Evolutionary conservation across 495 filamentous ascomycete genomes (phyloP), one percentile per base, ranked within the genome.

Genomic region (Penicillium dipodomyicola): DNA sequence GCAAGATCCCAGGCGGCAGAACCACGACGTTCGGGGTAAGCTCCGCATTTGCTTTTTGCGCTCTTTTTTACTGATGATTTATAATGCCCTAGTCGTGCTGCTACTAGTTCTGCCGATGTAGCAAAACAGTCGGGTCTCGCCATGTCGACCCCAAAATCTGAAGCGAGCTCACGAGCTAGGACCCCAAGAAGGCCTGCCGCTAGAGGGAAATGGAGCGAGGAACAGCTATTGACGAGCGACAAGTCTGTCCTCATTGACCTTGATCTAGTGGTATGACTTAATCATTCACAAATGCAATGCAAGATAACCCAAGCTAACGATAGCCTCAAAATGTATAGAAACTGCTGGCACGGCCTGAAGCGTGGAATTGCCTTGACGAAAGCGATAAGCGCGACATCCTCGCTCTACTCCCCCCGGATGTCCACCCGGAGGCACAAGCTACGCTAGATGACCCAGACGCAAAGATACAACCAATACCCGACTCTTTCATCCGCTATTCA

Each of bases 351-450:
- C 73, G 74, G 41, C 80, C 82, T 1, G 64, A 70, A 49, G 80
- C 84, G 17, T 89, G 86, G 83, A 72, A 82, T 25, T 60, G 76
- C 30, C 75, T 89, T 5, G 78, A 77, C 2, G 71, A 74, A 30
- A 73, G 73, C 23, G 85, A 88, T 56, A 82, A 81, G 66, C 59
- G 74, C 43, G 74, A 80, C 25, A 74, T 89, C 0, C 67, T 87
- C 1, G 64, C 74, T 44, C 69, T 80, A 27, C 80, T 90, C 50
- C 86, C 86, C 5, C 78, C 80, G 39, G 61, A 76, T 56, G 65
- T 67, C 15, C 73, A 77, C 23, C 64, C 73, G 9, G 65, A 71
- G 17, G 58, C 68, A 1, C 67, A 77, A 42, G 69, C 68, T 29
- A 53, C 67, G 37, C 50, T 58, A 2, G 67, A 74, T n/a, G 59